Conservation (phyloP, 1,139 yeast species). For the Waltiozyma sp. region DNA sequence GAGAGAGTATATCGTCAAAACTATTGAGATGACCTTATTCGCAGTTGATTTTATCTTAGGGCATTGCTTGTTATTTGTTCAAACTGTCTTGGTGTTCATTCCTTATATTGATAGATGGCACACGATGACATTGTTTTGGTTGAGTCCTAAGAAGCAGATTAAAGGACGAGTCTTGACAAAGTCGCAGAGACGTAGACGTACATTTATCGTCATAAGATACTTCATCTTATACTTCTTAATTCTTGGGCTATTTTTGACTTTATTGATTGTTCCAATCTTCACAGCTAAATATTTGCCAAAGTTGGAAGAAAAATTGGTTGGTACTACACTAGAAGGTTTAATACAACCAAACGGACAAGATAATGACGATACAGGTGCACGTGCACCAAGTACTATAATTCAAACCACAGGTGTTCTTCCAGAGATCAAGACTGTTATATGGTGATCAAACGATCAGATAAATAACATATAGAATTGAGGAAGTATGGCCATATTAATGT, state of each 20-base stretch:
- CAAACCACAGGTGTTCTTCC: constrained; percentile 13
- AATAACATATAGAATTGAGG: too few species aligned
- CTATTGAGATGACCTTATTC: constrained; percentile 57
- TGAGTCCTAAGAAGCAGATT: constrained; percentile 48
- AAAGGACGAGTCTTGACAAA: constrained; percentile 31
- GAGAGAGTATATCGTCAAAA: constrained; percentile 59
- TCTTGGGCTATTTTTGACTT: constrained; percentile 25
- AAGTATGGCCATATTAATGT: too few species aligned
- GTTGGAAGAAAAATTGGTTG: constrained; percentile 11
- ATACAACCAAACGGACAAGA: constrained; percentile 47
- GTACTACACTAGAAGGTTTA: constrained; percentile 24
- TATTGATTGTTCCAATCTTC: constrained; percentile 34
- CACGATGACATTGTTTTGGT: constrained; percentile 72
- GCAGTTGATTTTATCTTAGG: constrained; percentile 64
- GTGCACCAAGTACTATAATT: constrained; percentile 12
- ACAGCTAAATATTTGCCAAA: constrained; percentile 18
- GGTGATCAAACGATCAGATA: too few species aligned
- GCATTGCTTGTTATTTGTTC: constrained; percentile 47
- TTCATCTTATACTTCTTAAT: constrained; percentile 33
- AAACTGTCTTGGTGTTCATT: constrained; percentile 51
- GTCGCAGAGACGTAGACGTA: constrained; percentile 26
- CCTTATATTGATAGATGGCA: constrained; percentile 76
- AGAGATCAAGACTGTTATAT: constrained; percentile 11
- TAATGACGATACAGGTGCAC: constrained; percentile 51
- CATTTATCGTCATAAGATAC: constrained; percentile 27